Evolutionary conservation across 2,329 filamentous ascomycete genomes (phyloP), one percentile per base, ranked within the genome.

Genomic region (Colletotrichum sp.): DNA sequence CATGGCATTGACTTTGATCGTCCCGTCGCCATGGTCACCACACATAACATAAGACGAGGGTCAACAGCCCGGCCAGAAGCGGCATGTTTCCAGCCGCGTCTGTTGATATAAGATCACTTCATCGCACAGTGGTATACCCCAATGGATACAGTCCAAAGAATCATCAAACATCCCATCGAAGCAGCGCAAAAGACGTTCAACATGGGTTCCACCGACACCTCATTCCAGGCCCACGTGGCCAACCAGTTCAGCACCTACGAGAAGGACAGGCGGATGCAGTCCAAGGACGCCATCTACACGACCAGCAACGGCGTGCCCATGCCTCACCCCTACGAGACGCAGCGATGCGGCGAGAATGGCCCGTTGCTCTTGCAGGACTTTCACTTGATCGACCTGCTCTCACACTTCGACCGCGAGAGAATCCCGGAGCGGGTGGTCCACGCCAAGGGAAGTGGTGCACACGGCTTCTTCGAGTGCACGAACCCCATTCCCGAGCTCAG

Each of bases 381-480:
- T n/a, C 90, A 92, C 68, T 80, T 93, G n/a, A 89, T 93, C 73
- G 90, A 93, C 77, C 88, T 90, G 1, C 83, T 93, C 1, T 88
- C 91, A 3, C 91, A 93, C 79, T 93, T 93, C 79, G 88, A 90
- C 74, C 87, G 91, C 8, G 91, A 93, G 82, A 84, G 91, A 16
- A 65, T 36, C n/a, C 12, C 36, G 7, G 52, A 68, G 13, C 72
- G 77, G 5, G 73, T 77, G 9, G 80, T 81, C 1, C 80, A 81
- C 57, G 79, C 78, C 26, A 80, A 79, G 68, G 79, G 78, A 2
- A 78, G 76, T 2, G 79, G 88, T 34, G 88, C 88, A 1, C 89
- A 85, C 77, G 89, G 90, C 28, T 86, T 90, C 57, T 92, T 92
- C 77, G 89, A 92, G 81, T 86, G 89, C 28, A 90, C 88, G 2